phyloP scores from a whole-genome alignment of 2,329 filamentous ascomycete species.

The Dothiorella sarmentorum region DNA sequence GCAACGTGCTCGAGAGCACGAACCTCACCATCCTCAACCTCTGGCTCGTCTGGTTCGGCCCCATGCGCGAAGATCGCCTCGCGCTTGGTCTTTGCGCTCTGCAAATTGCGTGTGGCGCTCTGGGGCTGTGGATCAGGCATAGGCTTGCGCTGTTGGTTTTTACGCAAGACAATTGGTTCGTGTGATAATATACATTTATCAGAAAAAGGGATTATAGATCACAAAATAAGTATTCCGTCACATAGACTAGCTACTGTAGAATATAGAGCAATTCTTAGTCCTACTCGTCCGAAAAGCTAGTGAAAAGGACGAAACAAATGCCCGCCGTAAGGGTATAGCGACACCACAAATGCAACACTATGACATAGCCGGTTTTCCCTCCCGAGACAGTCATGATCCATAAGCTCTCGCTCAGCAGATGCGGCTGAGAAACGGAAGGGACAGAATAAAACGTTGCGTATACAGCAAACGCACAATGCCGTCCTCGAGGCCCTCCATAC shows the following conservation, averaged over 20 bases:
- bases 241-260: background rate
- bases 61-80: constrained; percentile 80
- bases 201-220: background rate
- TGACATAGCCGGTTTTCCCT: background rate
- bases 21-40: constrained; percentile 94
- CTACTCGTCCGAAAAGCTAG: background rate
- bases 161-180: constrained; percentile 70
- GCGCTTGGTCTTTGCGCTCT: constrained; percentile 76
- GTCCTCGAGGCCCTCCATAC: background rate
- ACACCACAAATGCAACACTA: background rate
- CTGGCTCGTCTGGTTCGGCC: constrained; percentile 93
- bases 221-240: background rate
- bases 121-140: constrained; percentile 83
- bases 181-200: background rate
- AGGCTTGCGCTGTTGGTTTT: constrained; percentile 84
- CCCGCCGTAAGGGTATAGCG: background rate
- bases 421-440: background rate
- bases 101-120: constrained; percentile 71
- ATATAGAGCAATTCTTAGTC: background rate
- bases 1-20: constrained; percentile 71
- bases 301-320: background rate
- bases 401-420: background rate
- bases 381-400: background rate
- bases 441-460: background rate
- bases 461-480: background rate